Evolutionary conservation across 2,329 filamentous ascomycete genomes (phyloP), one percentile per base, ranked within the genome.

Genomic region (Claviceps sp.): DNA sequence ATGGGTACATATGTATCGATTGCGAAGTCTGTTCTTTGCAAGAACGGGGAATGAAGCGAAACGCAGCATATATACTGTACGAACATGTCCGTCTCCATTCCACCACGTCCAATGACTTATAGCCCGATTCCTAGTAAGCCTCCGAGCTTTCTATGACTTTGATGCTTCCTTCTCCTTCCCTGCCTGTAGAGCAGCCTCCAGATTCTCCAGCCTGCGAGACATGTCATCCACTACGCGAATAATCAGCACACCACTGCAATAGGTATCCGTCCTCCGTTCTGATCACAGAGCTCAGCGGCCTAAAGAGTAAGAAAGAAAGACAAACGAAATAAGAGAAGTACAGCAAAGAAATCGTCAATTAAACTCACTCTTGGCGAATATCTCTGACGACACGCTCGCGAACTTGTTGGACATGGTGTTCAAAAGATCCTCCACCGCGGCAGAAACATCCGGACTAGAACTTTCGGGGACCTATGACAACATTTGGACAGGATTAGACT

Each of bases 391-490:
- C 5, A 95, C 82, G 13, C 79, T 80, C 20, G 86, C 83, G 66
- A 95, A 95, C 66, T 95, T 95, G 66, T 80, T 84, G 49, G 86
- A 87, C 0, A 96, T 71, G 45, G 88, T 84, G 63, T 90, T 88
- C 4, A 96, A 73, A 2, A 96, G 77, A 42, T 95, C 88, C 59
- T 96, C 90, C 1, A 96, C 84, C 1, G 89, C 87, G 4, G 80
- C 80, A 2, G 82, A 82, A 52, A 94, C 77, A 63, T 91, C 85
- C 44, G 77, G 73, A 7, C 74, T 75, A 46, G 72, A 69, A 45
- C 76, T 72, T 22, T 77, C 74, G 1, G 67, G 60, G 11, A 8
- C 45, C 45, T 47, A 9, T 45, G 9, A 11, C 29, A 34, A 11
- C 9, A 34, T 34, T 11, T 11, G 22, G 23, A 9, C 14, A 45